Conservation (phyloP, 2,329 filamentous ascomycete species). For the Dactylellina sp. region DNA sequence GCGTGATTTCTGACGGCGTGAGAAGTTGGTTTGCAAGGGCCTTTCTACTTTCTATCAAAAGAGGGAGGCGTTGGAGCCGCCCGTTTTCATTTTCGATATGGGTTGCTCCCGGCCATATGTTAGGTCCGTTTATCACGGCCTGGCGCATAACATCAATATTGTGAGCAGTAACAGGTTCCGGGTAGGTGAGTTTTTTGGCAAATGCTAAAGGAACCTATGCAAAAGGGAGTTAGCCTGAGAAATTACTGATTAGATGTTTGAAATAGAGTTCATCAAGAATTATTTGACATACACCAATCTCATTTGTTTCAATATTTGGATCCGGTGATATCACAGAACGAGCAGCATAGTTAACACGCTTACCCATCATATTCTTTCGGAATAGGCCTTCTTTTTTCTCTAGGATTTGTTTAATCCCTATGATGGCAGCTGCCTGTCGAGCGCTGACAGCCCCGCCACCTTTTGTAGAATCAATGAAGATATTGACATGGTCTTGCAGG, state of each 20-base stretch:
- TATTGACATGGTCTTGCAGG: slow-evolving; percentile 89
- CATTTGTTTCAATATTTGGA: slow-evolving; percentile 98
- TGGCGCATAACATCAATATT: slow-evolving; percentile 97
- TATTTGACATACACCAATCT: slow-evolving; percentile 79
- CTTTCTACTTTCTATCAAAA: slow-evolving; percentile 78
- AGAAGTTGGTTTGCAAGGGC: slow-evolving; percentile 93
- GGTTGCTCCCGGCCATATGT: slow-evolving; percentile 92
- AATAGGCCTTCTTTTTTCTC: slow-evolving; percentile 99
- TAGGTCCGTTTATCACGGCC: slow-evolving; percentile 92
- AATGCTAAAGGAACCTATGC: slow-evolving; percentile 80
- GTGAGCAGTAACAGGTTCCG: slow-evolving; percentile 95
- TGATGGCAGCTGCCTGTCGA: slow-evolving; percentile 70
- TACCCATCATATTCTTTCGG: slow-evolving; percentile 99
- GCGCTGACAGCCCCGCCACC: slow-evolving; percentile 77
- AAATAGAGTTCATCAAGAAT: neutral
- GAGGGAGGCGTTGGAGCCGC: slow-evolving; percentile 74
- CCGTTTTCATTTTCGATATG: slow-evolving; percentile 97
- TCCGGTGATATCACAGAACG: slow-evolving; percentile 98
- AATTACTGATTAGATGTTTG: no score
- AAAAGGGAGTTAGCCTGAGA: neutral
- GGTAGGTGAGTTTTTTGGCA: slow-evolving; percentile 93
- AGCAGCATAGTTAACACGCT: slow-evolving; percentile 98
- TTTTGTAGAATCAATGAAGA: slow-evolving; percentile 88
- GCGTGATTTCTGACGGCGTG: slow-evolving; percentile 75
- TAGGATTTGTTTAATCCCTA: slow-evolving; percentile 93